Evolutionary conservation across 2,329 filamentous ascomycete species (phyloP).

Genomic region (Clarireedia homoeocarpa): DNA sequence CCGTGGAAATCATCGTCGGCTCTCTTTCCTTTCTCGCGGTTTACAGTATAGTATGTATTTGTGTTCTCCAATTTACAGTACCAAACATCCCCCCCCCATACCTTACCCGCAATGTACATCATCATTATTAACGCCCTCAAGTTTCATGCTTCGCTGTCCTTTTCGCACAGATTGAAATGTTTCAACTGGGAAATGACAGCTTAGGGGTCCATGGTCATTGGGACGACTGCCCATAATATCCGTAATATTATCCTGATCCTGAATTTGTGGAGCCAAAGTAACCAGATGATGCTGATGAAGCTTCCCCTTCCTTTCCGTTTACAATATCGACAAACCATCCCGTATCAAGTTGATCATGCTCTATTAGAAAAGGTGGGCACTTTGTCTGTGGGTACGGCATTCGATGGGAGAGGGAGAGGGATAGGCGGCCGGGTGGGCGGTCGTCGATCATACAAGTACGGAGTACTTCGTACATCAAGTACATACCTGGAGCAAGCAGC

Average conservation of each 20-base stretch:
- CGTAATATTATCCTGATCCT: background rate
- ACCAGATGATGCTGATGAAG: too few relatives aligned
- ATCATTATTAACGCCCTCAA: background rate
- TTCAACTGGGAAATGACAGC: constrained; percentile 2
- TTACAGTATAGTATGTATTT: background rate
- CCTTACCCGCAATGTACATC: background rate
- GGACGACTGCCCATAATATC: background rate
- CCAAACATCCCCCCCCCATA: too few relatives aligned
- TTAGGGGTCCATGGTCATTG: background rate
- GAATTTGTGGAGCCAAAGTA: background rate
- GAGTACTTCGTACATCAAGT: background rate
- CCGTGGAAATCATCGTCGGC: too few relatives aligned
- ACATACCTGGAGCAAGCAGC: background rate
- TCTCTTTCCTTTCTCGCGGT: background rate
- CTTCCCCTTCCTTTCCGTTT: too few relatives aligned
- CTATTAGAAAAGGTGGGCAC: background rate
- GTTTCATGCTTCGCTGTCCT: constrained; percentile 1
- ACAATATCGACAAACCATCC: too few relatives aligned
- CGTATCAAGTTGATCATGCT: background rate
- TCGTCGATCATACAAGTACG: constrained; percentile 4
- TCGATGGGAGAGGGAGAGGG: background rate
- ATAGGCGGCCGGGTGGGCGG: background rate
- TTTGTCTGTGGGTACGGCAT: background rate
- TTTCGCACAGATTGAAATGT: constrained; percentile 2
- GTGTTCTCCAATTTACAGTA: background rate